These are phyloP conservation scores for Sporisorium scitamineum DNA, from an alignment of 1,284 basidiomycete species.

Conservation along the genomic window DNA sequence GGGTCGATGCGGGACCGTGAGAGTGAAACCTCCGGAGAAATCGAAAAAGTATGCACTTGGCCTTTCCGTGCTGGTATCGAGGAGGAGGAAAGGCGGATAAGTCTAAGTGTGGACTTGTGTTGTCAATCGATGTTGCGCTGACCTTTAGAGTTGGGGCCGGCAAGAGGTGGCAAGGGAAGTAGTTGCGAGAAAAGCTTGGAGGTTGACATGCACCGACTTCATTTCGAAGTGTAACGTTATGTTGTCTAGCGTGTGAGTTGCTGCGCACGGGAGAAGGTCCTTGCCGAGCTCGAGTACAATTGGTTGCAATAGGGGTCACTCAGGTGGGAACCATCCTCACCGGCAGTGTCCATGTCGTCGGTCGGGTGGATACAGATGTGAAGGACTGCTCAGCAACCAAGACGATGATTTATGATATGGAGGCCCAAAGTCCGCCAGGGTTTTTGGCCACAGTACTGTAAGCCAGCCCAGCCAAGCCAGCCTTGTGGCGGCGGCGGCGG, in stretches of 20 bases:
- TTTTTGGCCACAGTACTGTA: not conserved
- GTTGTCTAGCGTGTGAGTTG: not conserved
- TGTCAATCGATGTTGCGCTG: too few relatives aligned
- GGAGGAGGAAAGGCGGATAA: not conserved
- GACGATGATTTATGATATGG: not conserved
- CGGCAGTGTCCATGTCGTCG: not conserved
- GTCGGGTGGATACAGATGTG: not conserved
- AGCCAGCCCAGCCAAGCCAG: not conserved
- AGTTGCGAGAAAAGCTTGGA: not conserved
- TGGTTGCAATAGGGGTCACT: not conserved
- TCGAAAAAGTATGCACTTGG: not conserved
- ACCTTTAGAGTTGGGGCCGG: not conserved
- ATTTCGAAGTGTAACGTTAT: slow-evolving; percentile 17
- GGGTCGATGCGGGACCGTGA: not conserved
- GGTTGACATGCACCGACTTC: slow-evolving; percentile 15
- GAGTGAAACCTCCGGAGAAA: not conserved
- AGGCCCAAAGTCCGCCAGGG: too few relatives aligned
- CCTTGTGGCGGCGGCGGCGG: not conserved
- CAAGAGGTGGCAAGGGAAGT: not conserved
- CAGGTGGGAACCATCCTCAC: not conserved
- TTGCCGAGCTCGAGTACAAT: not conserved
- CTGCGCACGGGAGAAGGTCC: slow-evolving; percentile 4
- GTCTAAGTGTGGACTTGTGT: not conserved
- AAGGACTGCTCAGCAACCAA: not conserved
- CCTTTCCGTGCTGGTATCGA: not conserved